phyloP scores from a whole-genome alignment of 305 asterid species.

The Fraxinus sp. region DNA sequence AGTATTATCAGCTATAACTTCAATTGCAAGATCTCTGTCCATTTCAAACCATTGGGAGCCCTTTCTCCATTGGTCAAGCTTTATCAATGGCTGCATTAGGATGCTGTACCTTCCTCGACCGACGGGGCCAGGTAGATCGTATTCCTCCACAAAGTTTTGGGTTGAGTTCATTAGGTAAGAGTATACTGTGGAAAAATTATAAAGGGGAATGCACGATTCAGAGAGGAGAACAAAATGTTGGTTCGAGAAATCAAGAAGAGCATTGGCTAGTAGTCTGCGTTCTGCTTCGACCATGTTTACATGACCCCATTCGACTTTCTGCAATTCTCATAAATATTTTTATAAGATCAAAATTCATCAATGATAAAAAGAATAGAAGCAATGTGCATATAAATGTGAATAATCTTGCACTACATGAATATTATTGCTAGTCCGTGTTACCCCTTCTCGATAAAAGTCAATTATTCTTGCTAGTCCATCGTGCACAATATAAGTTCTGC shows the following conservation, averaged over 20 bases:
- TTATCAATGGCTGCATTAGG: conserved; percentile 53
- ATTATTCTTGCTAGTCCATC: not conserved
- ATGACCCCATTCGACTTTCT: conserved; percentile 77
- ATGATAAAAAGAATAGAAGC: not conserved
- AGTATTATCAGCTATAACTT: conserved; percentile 47
- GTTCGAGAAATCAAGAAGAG: conserved; percentile 80
- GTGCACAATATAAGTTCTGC: not conserved
- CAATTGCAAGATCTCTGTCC: conserved; percentile 58
- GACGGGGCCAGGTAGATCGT: conserved; percentile 51
- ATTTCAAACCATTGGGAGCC: conserved; percentile 90
- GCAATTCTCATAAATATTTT: conserved; percentile 14
- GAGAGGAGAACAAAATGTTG: conserved; percentile 79
- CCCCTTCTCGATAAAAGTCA: not conserved
- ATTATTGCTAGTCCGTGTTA: not conserved
- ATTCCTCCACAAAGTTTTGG: conserved; percentile 52
- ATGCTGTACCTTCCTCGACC: conserved; percentile 67
- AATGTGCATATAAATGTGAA: not conserved
- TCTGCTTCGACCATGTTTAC: conserved; percentile 87
- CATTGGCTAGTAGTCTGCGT: conserved; percentile 73
- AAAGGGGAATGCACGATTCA: conserved; percentile 80
- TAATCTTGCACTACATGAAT: not conserved
- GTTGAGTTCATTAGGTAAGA: conserved; percentile 58
- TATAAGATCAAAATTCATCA: not conserved
- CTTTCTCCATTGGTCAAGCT: conserved; percentile 61
- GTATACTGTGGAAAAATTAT: conserved; percentile 76